Percentiles rank a stretch among this genome's conserved stretches.
Conservation (phyloP, 306 rosid genomes). For the Fragaria iinumae region DNA sequence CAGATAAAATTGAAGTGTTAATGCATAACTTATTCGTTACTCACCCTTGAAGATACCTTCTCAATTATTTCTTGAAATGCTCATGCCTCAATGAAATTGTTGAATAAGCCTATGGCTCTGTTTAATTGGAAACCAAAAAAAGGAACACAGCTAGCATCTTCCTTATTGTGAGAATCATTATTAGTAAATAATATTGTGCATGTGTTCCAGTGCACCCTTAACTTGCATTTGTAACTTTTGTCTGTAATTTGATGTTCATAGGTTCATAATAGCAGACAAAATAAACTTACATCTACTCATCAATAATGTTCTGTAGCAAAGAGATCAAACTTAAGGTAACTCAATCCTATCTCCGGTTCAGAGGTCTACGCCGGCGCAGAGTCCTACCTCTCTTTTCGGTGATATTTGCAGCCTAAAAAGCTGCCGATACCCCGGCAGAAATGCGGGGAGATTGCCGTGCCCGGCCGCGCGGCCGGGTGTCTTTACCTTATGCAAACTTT, state of each 20-base stretch:
- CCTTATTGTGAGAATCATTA: constrained; percentile 41
- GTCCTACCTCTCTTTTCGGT: too few species aligned
- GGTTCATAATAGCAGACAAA: background rate
- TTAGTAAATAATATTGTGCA: constrained; percentile 22
- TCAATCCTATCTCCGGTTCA: background rate
- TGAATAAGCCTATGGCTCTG: constrained; percentile 1
- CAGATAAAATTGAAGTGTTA: background rate
- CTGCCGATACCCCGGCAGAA: too few species aligned
- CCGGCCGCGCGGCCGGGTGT: background rate
- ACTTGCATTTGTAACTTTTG: background rate
- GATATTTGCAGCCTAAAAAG: too few species aligned
- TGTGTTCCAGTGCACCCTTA: background rate
- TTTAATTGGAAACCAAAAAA: constrained; percentile 15
- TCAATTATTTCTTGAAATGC: background rate
- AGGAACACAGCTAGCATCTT: constrained; percentile 20
- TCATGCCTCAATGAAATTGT: constrained; percentile 9
- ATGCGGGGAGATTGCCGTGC: background rate
- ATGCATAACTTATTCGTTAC: background rate
- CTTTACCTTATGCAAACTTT: background rate
- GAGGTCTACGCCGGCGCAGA: too few species aligned
- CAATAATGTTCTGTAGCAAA: background rate
- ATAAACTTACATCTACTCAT: background rate
- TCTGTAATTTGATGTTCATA: background rate
- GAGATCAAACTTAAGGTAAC: background rate
- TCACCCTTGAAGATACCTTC: background rate